Conservation (phyloP, 1,139 yeast species). For the Diutina sp. region DNA sequence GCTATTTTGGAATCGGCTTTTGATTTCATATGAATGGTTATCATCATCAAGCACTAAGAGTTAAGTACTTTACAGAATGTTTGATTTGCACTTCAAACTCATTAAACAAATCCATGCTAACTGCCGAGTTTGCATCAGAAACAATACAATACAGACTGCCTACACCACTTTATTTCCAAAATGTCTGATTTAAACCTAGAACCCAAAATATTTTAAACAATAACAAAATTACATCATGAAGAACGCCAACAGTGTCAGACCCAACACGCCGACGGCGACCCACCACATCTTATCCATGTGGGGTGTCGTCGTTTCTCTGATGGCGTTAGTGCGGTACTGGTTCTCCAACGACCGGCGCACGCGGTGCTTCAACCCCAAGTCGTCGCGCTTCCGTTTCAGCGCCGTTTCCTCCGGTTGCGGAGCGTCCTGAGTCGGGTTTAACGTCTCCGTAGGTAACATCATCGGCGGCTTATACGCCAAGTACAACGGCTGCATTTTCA, state of each 20-base stretch:
- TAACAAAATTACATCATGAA: conserved; percentile 4
- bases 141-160: no score
- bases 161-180: no score
- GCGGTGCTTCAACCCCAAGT: conserved; percentile 24
- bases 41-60: no score
- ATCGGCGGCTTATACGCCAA: conserved; percentile 87
- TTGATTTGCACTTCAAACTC: no score
- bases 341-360: conserved; percentile 70
- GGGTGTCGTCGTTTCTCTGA: conserved; percentile 28
- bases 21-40: no score
- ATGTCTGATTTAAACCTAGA: no score
- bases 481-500: conserved; percentile 75
- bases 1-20: no score
- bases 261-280: conserved; percentile 20
- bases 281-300: conserved; percentile 34
- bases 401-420: conserved; percentile 19
- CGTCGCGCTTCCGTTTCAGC: conserved; percentile 8
- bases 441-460: conserved; percentile 87
- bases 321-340: conserved; percentile 60
- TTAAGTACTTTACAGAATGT: no score
- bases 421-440: conserved; percentile 63
- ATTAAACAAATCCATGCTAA: no score
- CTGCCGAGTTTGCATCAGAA: no score
- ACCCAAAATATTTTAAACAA: not conserved
- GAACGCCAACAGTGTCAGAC: conserved; percentile 10